These are phyloP conservation scores for Fusarium acutatum DNA, from an alignment of 2,329 filamentous ascomycete genomes.

Conservation along the genomic window DNA sequence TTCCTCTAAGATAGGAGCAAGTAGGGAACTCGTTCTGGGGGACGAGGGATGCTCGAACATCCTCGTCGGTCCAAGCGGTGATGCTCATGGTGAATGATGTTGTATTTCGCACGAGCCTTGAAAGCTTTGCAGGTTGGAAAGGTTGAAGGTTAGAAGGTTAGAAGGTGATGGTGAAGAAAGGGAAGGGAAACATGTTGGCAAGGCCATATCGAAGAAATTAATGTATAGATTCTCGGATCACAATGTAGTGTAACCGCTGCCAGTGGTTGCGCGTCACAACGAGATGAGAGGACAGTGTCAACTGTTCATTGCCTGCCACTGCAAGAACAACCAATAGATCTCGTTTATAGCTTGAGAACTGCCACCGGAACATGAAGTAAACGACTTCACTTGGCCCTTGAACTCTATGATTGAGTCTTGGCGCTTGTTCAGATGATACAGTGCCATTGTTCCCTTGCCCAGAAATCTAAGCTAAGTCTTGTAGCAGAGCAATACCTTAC, in stretches of 20 bases:
- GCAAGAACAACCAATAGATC: background rate
- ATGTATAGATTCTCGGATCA: background rate
- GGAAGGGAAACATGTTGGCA: background rate
- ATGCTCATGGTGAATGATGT: background rate
- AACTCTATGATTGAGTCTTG: background rate
- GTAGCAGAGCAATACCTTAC: background rate
- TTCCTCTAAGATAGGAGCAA: constrained; percentile 38
- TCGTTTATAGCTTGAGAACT: background rate
- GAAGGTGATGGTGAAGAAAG: background rate
- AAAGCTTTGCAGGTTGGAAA: background rate
- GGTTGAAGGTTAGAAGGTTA: background rate
- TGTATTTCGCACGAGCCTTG: background rate
- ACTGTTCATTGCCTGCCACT: background rate
- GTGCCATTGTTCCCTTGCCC: background rate
- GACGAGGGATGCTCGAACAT: constrained; percentile 17
- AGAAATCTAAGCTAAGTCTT: background rate
- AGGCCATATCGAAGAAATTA: background rate
- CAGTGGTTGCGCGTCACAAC: background rate
- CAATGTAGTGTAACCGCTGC: background rate
- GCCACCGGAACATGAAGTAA: background rate
- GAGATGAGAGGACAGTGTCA: background rate
- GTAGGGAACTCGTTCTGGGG: constrained; percentile 16
- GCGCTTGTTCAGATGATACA: background rate
- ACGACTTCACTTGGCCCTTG: background rate
- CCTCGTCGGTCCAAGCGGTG: constrained; percentile 32